Conservation (phyloP, 768 basidiomycete genomes). For the Xerocomus brunneocitrinus region DNA sequence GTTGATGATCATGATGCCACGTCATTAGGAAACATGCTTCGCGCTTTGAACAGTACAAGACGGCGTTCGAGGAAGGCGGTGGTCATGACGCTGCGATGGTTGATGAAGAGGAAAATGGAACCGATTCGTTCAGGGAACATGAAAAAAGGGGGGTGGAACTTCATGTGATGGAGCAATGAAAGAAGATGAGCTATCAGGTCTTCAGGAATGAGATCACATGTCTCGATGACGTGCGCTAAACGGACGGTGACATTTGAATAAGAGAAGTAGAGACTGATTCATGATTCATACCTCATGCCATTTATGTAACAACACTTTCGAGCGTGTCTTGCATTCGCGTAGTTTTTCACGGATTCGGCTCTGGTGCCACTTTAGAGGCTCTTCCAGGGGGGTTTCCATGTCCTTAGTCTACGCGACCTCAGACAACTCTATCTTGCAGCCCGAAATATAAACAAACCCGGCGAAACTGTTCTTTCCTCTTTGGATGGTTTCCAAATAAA, state of each 20-base stretch:
- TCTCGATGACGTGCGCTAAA: neutral
- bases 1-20: neutral
- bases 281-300: neutral
- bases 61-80: conserved; percentile 75
- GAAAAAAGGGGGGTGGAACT: neutral
- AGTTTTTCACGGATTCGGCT: neutral
- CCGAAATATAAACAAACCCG: no score
- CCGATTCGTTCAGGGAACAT: conserved; percentile 6
- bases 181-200: neutral
- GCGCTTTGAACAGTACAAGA: conserved; percentile 80
- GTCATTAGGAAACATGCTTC: conserved; percentile 60
- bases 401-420: neutral
- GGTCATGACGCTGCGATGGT: conserved; percentile 44
- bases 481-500: no score
- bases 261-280: neutral
- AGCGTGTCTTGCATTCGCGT: neutral
- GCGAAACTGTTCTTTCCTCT: no score
- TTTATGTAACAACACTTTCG: neutral
- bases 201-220: neutral
- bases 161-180: conserved; percentile 3
- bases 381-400: neutral
- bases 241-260: neutral
- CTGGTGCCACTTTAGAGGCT: neutral
- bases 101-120: conserved; percentile 18
- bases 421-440: no score